phyloP scores from a whole-genome alignment of 2,329 filamentous ascomycete species.

The Aspergillus jensenii region DNA sequence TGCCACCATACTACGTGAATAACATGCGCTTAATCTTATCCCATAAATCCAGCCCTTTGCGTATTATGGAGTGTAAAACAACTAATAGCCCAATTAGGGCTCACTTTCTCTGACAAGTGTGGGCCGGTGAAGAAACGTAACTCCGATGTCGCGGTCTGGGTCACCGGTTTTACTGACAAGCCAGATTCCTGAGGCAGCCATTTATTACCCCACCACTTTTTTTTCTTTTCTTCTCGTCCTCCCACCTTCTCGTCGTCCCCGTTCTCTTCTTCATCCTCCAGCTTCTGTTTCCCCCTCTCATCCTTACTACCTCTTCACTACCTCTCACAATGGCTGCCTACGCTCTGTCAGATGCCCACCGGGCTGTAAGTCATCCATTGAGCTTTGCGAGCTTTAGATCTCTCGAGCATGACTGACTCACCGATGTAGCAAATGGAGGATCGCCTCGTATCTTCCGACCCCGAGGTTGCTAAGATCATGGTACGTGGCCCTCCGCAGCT shows the following conservation, averaged over 20 bases:
- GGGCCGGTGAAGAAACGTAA: slow-evolving; percentile 7
- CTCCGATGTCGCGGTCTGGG: slow-evolving; percentile 17
- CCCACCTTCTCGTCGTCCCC: slow-evolving; percentile 3
- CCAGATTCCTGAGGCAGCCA: slow-evolving; percentile 14
- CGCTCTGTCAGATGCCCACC: slow-evolving; percentile 65
- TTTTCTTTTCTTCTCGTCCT: slow-evolving; percentile 10
- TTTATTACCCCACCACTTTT: slow-evolving; percentile 13
- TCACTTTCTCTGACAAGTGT: neutral
- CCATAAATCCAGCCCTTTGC: neutral
- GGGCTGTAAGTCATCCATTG: slow-evolving; percentile 54
- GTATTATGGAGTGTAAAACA: neutral
- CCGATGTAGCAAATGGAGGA: slow-evolving; percentile 83
- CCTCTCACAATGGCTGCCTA: slow-evolving; percentile 51
- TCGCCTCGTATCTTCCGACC: slow-evolving; percentile 85
- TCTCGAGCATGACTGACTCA: slow-evolving; percentile 33
- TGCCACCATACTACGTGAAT: neutral
- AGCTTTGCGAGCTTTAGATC: neutral
- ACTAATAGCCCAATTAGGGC: neutral
- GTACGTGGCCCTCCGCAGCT: slow-evolving; percentile 51
- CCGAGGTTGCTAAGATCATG: slow-evolving; percentile 96
- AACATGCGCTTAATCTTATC: neutral
- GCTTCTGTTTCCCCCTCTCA: slow-evolving; percentile 7
- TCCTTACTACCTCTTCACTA: slow-evolving; percentile 1
- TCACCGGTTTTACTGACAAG: slow-evolving; percentile 1
- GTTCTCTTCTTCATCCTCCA: slow-evolving; percentile 7